Evolutionary conservation across 2,329 filamentous ascomycete genomes (phyloP), one percentile per base, ranked within the genome.

Genomic region (Aspergillus pseudoterreus): DNA sequence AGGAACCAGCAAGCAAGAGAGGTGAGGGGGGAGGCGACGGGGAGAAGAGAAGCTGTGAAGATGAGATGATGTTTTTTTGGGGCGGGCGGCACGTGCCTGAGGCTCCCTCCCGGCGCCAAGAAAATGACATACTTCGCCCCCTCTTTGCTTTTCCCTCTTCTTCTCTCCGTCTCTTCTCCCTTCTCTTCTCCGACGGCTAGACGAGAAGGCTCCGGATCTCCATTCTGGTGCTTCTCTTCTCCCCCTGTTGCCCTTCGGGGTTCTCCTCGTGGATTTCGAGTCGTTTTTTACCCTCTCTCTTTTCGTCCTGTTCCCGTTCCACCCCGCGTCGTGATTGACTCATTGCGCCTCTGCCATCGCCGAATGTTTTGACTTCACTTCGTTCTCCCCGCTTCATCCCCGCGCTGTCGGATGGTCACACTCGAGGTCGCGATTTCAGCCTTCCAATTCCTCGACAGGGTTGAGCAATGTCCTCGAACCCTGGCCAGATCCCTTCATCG

Each of bases 391-490:
- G 35, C 35, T 38, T 15, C 35, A 6, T 38, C 35, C 35, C 11
- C 32, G n/a, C 21, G 17, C 30, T 9, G 30, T 35, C 27, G 14
- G 27, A 30, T 30, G 27, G 10, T 38, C 35, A n/a, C 15, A 8
- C 35, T n/a, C 4, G 35, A 38, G 14, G 35, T 15, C 14, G 15
- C 35, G 15, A 11, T 38, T 38, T 4, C 27, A 24, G 11, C 21
- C 22, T 33, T 41, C 60, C 70, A 73, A 71, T 71, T 19, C 32
- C 27, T 35, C 36, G 27, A 36, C 39, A 22, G 19, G 43, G 49
- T 32, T 55, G 43, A 68, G 66, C 66, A 59, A 75, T 75, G 72
- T 74, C 72, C 62, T 71, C 69, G 51, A 70, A 66, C 62, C 49
- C 65, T 57, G 69, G 68, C 55, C 70, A 69, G 51, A 60, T 57